These are phyloP conservation scores for Cladophialophora exuberans DNA, from an alignment of 2,329 filamentous ascomycete genomes.

Conservation along the genomic window DNA sequence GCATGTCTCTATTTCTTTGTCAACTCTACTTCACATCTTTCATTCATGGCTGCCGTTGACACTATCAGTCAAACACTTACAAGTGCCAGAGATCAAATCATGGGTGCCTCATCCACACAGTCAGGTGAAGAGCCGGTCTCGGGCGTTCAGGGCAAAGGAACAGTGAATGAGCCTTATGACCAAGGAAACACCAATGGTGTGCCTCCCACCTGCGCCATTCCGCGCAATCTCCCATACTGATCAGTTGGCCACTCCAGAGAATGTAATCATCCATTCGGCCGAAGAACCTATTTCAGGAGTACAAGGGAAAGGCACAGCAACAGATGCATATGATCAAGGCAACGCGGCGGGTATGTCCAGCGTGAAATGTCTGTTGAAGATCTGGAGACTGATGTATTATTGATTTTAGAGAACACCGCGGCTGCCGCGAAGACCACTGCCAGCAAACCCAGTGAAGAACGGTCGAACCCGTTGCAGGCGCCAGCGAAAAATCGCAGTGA, in stretches of 20 bases:
- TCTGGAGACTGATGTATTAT: neutral
- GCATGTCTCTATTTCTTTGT: neutral
- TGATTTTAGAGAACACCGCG: conserved; percentile 12
- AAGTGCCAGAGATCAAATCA: conserved; percentile 13
- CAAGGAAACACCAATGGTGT: conserved; percentile 26
- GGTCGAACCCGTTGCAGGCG: conserved; percentile 12
- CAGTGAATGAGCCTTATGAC: conserved; percentile 30
- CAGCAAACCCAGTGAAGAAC: conserved; percentile 11
- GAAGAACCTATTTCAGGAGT: conserved; percentile 26
- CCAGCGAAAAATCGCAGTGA: conserved; percentile 11
- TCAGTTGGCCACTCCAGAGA: neutral
- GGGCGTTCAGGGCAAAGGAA: conserved; percentile 31
- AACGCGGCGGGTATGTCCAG: conserved; percentile 22
- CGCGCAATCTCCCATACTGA: no score
- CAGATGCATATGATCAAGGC: conserved; percentile 25
- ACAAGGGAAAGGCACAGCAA: conserved; percentile 26
- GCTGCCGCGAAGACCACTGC: conserved; percentile 6
- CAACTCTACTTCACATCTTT: neutral
- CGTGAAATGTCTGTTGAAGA: neutral
- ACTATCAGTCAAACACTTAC: conserved; percentile 12
- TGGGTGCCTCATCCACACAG: conserved; percentile 4
- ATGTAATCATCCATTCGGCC: conserved; percentile 7
- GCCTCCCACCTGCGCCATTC: neutral
- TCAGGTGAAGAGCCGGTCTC: conserved; percentile 30
- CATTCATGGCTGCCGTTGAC: neutral